Base-by-base conservation (phyloP, 139 green algal species). In the Tetradesmus lagerheimii region DNA sequence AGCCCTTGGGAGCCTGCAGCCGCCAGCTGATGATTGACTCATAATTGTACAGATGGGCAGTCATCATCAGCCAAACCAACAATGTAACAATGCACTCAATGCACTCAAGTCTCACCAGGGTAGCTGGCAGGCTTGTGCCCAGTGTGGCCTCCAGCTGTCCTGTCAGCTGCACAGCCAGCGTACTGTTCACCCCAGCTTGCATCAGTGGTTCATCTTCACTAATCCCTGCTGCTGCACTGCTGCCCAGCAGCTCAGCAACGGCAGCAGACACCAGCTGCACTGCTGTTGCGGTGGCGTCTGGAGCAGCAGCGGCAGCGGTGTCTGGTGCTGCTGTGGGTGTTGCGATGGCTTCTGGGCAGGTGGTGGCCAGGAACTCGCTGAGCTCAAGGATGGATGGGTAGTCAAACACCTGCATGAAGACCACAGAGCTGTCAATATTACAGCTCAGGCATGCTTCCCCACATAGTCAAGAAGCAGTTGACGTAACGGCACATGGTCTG, bases 351-450 rank as follows among this genome's bases (percentile, higher is more conserved):
- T 71, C 57, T 31, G 57, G 57, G 57, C 57, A 37, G 31, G 67
- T 78, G 67, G 18, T 78, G 29, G 80, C 41, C 43, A 96, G 80
- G 90, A 91, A 94, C n/a, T 81, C 75, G 27, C 82, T 84, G 11
- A 97, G 85, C 39, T 89, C 91, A 27, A 27, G 38, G 20, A 94
- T 86, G 18, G 92, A 93, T 34, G 94, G 93, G 90, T 95, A 95
- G 89, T 97, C 95, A 90, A 97, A 95, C 37, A 90, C 57, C 79
- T 91, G 79, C 41, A n/a, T n/a, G n/a, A n/a, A n/a, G n/a, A n/a
- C n/a, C n/a, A n/a, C n/a, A n/a, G n/a, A n/a, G n/a, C n/a, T n/a
- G n/a, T n/a, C n/a, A n/a, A n/a, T n/a, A n/a, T n/a, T n/a, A n/a
- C n/a, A n/a, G n/a, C n/a, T n/a, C n/a, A n/a, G n/a, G n/a, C n/a